Evolutionary conservation across 345 rosid species (phyloP), one percentile per base, ranked within the genome.

Genomic region (Bruguiera sexangula): DNA sequence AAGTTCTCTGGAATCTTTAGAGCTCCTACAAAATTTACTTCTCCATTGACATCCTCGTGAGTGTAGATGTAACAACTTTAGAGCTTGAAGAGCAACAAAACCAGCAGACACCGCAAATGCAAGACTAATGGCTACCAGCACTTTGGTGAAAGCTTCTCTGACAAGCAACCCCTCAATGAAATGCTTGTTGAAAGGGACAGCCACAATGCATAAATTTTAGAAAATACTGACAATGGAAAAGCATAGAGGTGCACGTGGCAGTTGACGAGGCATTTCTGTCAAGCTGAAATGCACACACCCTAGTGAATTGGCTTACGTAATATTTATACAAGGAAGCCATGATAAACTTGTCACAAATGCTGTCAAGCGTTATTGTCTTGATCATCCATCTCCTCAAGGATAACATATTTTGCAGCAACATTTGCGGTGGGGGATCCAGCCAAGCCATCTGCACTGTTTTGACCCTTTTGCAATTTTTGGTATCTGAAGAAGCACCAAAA

Each of bases 341-440:
- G 51, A 54, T 64, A 77, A 62, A 69, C 78, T 69, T 67, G 59
- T 68, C 66, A 54, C 37, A 46, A 7, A 50, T 60, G 75, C 53
- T 16, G 55, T 86, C 82, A 83, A 60, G 69, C 68, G 22, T 29
- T 75, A 69, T 83, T 80, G 21, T 85, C 97, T 66, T 70, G 81
- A 79, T 87, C 97, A 68, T 91, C 92, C 81, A 79, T 77, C 81
- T 91, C 96, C 80, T 94, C 96, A 32, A 94, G 90, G 75, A 91
- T 95, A 71, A 88, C 96, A 79, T 95, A 95, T 76, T 87, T 91
- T 0, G 87, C 85, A 39, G 84, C 75, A 73, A 66, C 77, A 65
- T 69, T 81, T 56, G 76, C 68, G n/a, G 69, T 27, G 8, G 76
- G 68, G 6, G 75, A 65, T 62, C 71, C 72, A 0, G 13, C 63